These are phyloP conservation scores for Annulohypoxylon moriforme DNA, from an alignment of 495 filamentous ascomycete genomes.

Conservation along the genomic window DNA sequence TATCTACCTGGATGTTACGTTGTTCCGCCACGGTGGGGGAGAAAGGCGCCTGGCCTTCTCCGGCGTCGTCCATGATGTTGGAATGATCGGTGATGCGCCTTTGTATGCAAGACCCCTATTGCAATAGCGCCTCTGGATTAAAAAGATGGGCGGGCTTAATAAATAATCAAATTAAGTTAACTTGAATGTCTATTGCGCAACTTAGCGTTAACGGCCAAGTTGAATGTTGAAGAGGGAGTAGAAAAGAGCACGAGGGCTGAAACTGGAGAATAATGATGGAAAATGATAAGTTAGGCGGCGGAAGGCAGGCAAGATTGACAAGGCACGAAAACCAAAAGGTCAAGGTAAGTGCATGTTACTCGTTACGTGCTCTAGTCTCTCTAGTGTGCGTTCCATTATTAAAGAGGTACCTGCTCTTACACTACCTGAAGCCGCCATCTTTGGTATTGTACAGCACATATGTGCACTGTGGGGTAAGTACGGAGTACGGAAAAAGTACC, in stretches of 20 bases:
- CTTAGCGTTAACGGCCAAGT: slow-evolving; percentile 16
- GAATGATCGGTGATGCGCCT: slow-evolving; percentile 40
- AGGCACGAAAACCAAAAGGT: slow-evolving; percentile 26
- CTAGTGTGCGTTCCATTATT: slow-evolving; percentile 10
- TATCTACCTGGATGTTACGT: slow-evolving; percentile 66
- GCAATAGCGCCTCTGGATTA: slow-evolving; percentile 15
- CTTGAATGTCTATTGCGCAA: slow-evolving; percentile 18
- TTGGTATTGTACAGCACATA: slow-evolving; percentile 10
- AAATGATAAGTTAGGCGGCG: slow-evolving; percentile 23
- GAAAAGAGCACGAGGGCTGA: slow-evolving; percentile 40
- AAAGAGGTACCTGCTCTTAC: slow-evolving; percentile 16
- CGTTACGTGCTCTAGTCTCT: slow-evolving; percentile 13
- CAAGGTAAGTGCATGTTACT: slow-evolving; percentile 11
- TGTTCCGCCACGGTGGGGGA: slow-evolving; percentile 45
- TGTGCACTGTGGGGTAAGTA: slow-evolving; percentile 2
- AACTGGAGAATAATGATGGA: slow-evolving; percentile 34
- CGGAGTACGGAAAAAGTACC: slow-evolving; percentile 12
- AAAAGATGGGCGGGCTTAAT: background rate
- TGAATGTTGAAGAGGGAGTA: slow-evolving; percentile 11
- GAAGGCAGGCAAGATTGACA: slow-evolving; percentile 28
- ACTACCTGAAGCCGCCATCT: slow-evolving; percentile 1
- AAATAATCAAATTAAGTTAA: slow-evolving; percentile 23
- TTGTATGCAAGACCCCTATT: slow-evolving; percentile 11
- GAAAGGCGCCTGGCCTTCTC: slow-evolving; percentile 49
- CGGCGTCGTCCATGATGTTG: slow-evolving; percentile 53